These are phyloP conservation scores for Aphanomyces stellatus DNA, from an alignment of 352 stramenopile genomes.

Conservation along the genomic window DNA sequence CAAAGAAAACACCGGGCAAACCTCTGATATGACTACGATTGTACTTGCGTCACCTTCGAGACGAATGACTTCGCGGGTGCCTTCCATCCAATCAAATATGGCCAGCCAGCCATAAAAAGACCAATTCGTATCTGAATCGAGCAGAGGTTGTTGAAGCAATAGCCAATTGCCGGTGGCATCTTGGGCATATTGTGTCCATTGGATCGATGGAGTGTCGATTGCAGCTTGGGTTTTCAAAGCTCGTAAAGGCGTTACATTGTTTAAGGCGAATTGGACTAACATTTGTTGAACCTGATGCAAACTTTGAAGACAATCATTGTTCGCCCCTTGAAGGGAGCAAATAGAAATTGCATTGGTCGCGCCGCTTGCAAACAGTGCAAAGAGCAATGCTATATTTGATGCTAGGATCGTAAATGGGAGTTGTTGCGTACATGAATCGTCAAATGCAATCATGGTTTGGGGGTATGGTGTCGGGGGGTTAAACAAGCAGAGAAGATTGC, in stretches of 20 bases:
- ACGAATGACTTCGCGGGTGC: background rate
- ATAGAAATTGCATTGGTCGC: no score
- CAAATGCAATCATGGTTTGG: background rate
- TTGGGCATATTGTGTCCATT: background rate
- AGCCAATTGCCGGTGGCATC: background rate
- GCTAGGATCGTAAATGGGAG: background rate
- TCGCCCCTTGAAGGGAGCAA: no score
- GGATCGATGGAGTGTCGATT: background rate
- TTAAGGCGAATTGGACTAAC: no score
- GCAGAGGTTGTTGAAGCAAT: background rate
- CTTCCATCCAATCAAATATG: background rate
- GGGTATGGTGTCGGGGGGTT: background rate
- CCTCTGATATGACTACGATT: background rate
- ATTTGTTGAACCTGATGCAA: no score
- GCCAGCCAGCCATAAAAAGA: slow-evolving; percentile 2
- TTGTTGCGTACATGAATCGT: background rate
- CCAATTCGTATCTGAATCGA: background rate
- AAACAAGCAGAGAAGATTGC: background rate
- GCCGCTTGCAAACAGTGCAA: background rate
- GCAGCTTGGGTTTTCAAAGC: background rate
- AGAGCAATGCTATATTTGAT: background rate
- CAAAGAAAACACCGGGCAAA: background rate
- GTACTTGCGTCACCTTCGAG: slow-evolving; percentile 3
- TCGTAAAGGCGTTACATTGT: no score
- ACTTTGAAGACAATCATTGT: no score